phyloP scores from a whole-genome alignment of 1,139 yeast genomes.

The Pichia sp. region DNA sequence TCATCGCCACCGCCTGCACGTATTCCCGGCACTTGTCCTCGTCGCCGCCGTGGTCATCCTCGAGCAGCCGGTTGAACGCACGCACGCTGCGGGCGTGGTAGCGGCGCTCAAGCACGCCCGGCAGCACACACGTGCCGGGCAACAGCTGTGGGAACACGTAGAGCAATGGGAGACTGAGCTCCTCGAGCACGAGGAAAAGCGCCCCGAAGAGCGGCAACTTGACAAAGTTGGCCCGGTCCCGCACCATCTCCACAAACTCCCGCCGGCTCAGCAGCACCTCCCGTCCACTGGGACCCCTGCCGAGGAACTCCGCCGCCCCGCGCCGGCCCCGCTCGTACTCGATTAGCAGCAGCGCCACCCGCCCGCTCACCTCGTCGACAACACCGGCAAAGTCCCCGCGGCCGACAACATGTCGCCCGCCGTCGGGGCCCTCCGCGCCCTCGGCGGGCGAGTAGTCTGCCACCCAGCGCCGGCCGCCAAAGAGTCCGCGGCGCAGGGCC shows the following conservation, averaged over 20 bases:
- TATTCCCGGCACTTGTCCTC: background rate
- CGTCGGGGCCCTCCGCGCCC: slow-evolving; percentile 11
- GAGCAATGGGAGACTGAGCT: slow-evolving; percentile 59
- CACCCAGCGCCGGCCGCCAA: slow-evolving; percentile 24
- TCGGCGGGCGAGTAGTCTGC: slow-evolving; percentile 25
- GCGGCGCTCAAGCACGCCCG: slow-evolving; percentile 39
- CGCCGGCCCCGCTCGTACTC: slow-evolving; percentile 26
- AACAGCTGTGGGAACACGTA: slow-evolving; percentile 57
- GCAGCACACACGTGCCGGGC: slow-evolving; percentile 67
- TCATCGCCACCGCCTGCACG: slow-evolving; percentile 6
- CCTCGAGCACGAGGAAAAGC: slow-evolving; percentile 56
- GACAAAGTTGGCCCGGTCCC: slow-evolving; percentile 53
- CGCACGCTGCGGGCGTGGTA: slow-evolving; percentile 18
- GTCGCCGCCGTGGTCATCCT: background rate
- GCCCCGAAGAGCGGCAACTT: slow-evolving; percentile 65
- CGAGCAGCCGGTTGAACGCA: slow-evolving; percentile 27
- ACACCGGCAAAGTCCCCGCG: slow-evolving; percentile 17
- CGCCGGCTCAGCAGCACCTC: slow-evolving; percentile 46
- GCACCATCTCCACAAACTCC: slow-evolving; percentile 51
- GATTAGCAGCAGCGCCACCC: slow-evolving; percentile 22
- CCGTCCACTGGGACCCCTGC: slow-evolving; percentile 14
- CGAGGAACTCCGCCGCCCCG: slow-evolving; percentile 1
- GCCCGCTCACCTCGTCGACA: slow-evolving; percentile 25
- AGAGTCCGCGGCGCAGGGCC: slow-evolving; percentile 21
- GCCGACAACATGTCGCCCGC: slow-evolving; percentile 18